phyloP scores from a whole-genome alignment of 768 basidiomycete genomes.

The Lactarius trivialis region DNA sequence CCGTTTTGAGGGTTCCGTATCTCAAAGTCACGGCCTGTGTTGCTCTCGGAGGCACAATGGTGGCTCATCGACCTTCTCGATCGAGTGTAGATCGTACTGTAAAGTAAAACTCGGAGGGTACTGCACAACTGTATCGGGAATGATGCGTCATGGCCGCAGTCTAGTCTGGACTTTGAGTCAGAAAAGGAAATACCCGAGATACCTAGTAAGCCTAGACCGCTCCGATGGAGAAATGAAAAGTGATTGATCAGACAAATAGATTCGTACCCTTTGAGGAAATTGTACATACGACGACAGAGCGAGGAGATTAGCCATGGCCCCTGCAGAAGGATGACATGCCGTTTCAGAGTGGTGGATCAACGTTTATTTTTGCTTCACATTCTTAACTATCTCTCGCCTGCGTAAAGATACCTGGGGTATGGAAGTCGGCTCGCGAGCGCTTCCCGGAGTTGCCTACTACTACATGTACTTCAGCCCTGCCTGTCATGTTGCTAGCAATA shows the following conservation, averaged over 20 bases:
- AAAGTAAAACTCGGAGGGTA: no score
- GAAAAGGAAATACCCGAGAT: not conserved
- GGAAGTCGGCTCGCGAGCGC: not conserved
- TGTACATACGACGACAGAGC: no score
- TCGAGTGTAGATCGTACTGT: no score
- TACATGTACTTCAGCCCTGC: not conserved
- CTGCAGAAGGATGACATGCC: conserved; percentile 99
- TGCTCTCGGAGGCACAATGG: no score
- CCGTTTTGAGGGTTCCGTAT: not conserved
- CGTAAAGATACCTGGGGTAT: not conserved
- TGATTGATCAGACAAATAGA: not conserved
- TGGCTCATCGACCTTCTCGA: no score
- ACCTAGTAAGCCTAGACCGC: not conserved
- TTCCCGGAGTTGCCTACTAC: not conserved
- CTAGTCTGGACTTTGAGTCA: not conserved
- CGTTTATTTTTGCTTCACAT: not conserved
- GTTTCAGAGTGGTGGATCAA: conserved; percentile 77
- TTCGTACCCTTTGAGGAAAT: not conserved
- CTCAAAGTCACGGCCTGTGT: not conserved
- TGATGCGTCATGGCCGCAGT: not conserved
- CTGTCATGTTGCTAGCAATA: not conserved
- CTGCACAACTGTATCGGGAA: no score
- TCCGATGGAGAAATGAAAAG: not conserved
- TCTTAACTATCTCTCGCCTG: not conserved
- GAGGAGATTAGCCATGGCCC: conserved; percentile 45